Base-by-base conservation (phyloP, 495 filamentous ascomycete genomes). In the Recurvomyces mirabilis region DNA sequence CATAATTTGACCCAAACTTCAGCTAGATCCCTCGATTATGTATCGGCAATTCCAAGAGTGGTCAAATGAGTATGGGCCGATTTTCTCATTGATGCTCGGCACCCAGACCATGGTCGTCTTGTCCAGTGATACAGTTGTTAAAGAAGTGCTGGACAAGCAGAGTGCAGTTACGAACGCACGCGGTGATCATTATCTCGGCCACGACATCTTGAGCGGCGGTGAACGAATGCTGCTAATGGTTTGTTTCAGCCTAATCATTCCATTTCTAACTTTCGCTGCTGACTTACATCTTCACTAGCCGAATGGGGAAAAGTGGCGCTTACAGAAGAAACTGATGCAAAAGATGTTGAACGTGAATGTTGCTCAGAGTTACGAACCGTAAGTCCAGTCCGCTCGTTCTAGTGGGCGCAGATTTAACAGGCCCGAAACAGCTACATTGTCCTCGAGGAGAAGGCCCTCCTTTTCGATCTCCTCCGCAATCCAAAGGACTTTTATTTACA, bases 401-500 rank as follows among this genome's bases (percentile, higher is more conserved):
- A n/a, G n/a, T n/a, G n/a, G n/a, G n/a, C n/a, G n/a, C n/a, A n/a
- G n/a, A n/a, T n/a, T n/a, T n/a, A n/a, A n/a, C n/a, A n/a, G n/a
- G n/a, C n/a, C n/a, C n/a, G n/a, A n/a, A n/a, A n/a, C n/a, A n/a
- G n/a, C n/a, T n/a, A n/a, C 56, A 68, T 71, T 49, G 60, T 68
- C 34, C 63, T 73, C 34, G 69, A 73, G 49, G 69, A 68, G 55
- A 65, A 65, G 53, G 58, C 64, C 37, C 68, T 73, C 67, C 57
- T 73, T 6, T 48, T 58, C 41, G 69, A 67, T 22, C 53, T 73
- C 34, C 52, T 68, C 5, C 59, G 60, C 11, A 43, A 55, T 19
- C 58, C 58, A 0, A 39, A 69, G 37, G 13, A 54, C 41, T 60
- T 69, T 55, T 46, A 69, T n/a, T 59, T 69, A 38, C 66, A 73